Conservation (phyloP, 2,329 filamentous ascomycete genomes). For the Fusarium solani-melongenae region DNA sequence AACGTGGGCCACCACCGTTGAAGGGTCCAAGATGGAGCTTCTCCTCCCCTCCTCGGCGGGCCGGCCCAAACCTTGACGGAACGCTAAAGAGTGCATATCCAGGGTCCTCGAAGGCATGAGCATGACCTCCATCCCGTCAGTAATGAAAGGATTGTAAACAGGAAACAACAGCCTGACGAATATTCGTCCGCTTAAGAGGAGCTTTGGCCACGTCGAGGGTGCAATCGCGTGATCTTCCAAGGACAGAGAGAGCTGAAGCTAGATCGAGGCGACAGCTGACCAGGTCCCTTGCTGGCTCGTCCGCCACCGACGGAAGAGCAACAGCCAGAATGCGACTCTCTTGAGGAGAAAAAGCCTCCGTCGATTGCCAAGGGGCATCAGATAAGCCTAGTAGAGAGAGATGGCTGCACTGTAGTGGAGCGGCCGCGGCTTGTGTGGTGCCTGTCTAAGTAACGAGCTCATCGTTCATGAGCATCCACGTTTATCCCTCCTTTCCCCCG, state of each 20-base stretch:
- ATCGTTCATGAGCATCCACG: conserved; percentile 5
- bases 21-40: conserved; percentile 25
- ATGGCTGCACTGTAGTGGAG: conserved; percentile 25
- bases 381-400: conserved; percentile 34
- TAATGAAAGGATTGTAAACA: conserved; percentile 8
- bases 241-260: conserved; percentile 29
- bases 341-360: conserved; percentile 14
- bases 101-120: conserved; percentile 4
- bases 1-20: conserved; percentile 28
- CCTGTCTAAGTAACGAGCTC: conserved; percentile 20
- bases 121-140: conserved; percentile 1
- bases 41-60: conserved; percentile 19
- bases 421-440: conserved; percentile 7
- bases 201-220: background rate
- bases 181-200: background rate
- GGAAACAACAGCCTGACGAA: conserved; percentile 3
- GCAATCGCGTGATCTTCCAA: conserved; percentile 19
- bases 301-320: conserved; percentile 14
- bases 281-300: conserved; percentile 34
- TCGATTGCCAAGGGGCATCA: conserved; percentile 30
- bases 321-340: conserved; percentile 29
- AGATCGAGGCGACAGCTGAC: conserved; percentile 39
- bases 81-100: conserved; percentile 27
- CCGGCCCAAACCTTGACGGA: conserved; percentile 35
- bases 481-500: conserved; percentile 29